These are phyloP conservation scores for Punica granatum DNA, from an alignment of 345 rosid genomes.

Conservation along the genomic window DNA sequence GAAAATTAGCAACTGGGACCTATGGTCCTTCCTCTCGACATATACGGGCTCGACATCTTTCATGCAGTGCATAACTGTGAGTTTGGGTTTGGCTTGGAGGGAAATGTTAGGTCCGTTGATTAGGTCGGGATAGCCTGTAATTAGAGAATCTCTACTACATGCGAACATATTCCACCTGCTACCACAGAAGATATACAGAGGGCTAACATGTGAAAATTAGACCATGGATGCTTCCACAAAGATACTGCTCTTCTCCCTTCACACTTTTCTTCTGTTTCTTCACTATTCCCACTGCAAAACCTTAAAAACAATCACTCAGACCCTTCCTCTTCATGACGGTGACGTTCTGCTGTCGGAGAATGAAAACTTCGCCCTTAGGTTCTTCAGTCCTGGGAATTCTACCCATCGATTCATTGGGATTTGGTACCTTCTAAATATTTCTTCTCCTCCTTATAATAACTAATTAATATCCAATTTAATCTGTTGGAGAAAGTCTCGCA, in stretches of 20 bases:
- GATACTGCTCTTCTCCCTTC: not conserved
- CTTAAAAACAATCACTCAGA: conserved; percentile 7
- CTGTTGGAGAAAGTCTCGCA: not conserved
- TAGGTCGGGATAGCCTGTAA: no score
- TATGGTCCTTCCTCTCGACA: no score
- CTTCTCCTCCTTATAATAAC: not conserved
- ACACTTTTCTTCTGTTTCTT: not conserved
- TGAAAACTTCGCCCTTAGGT: conserved; percentile 16
- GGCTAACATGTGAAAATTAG: no score
- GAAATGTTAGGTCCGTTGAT: no score
- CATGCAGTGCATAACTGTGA: no score
- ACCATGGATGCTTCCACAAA: not conserved
- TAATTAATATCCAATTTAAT: not conserved
- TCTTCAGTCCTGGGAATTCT: conserved; percentile 20
- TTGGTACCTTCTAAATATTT: conserved; percentile 6
- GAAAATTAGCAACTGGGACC: no score
- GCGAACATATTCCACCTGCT: no score
- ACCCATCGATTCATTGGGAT: conserved; percentile 19
- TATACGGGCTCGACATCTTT: no score
- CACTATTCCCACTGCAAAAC: not conserved
- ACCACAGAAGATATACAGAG: no score
- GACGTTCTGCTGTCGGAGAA: conserved; percentile 11
- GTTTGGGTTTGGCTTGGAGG: no score
- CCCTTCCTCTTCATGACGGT: conserved; percentile 3
- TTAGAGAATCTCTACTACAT: no score